Evolutionary conservation across 2,329 filamentous ascomycete genomes (phyloP).

Genomic region (Ascocoryne sarcoides): DNA sequence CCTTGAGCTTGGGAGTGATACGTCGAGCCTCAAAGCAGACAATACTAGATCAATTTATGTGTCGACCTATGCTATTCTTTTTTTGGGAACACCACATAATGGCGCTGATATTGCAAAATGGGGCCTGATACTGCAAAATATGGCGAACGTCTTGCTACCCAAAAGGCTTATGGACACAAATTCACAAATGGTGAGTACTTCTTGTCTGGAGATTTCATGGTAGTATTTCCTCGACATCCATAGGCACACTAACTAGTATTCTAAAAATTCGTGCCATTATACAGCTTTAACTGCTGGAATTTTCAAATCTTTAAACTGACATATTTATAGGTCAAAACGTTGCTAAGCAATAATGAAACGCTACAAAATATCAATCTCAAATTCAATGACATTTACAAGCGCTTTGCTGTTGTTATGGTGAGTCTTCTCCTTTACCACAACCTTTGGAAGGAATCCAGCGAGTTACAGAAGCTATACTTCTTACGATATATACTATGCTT

Average conservation of each 20-base stretch:
- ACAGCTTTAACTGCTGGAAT: background rate
- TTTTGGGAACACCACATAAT: slow-evolving; percentile 68
- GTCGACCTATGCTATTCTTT: slow-evolving; percentile 68
- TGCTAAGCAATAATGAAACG: slow-evolving; percentile 67
- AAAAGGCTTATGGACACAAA: slow-evolving; percentile 60
- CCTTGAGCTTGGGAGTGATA: slow-evolving; percentile 56
- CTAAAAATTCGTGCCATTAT: too few species aligned
- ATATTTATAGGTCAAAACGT: slow-evolving; percentile 41
- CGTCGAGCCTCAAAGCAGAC: slow-evolving; percentile 50
- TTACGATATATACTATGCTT: too few species aligned
- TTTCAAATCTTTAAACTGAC: background rate
- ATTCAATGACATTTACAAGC: slow-evolving; percentile 62
- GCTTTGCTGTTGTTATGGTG: slow-evolving; percentile 19
- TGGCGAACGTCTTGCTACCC: slow-evolving; percentile 56
- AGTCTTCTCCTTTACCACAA: background rate
- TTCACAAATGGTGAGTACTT: slow-evolving; percentile 40
- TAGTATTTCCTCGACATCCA: too few species aligned
- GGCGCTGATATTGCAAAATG: slow-evolving; percentile 61
- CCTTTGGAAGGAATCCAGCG: background rate
- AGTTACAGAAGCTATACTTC: too few species aligned
- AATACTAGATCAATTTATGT: slow-evolving; percentile 61
- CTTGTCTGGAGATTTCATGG: too few species aligned
- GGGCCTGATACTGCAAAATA: slow-evolving; percentile 58
- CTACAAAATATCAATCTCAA: slow-evolving; percentile 65
- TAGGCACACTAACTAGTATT: too few species aligned